These are phyloP conservation scores for Mycena kentingensis DNA, from an alignment of 768 basidiomycete species.

Conservation along the genomic window DNA sequence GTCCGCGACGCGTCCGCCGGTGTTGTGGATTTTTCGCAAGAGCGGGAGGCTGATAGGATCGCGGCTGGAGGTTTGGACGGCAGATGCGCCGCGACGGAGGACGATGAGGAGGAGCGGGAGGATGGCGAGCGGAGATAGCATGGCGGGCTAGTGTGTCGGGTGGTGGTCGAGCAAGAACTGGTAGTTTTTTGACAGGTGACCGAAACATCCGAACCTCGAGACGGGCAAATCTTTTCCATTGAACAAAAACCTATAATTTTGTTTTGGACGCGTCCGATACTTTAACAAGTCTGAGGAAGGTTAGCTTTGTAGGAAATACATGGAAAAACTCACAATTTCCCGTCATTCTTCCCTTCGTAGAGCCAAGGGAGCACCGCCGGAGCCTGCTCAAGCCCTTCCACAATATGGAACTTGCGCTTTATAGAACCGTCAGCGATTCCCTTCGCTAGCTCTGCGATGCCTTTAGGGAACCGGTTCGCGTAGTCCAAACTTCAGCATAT, in stretches of 20 bases:
- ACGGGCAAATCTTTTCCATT: no score
- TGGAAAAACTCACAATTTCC: constrained; percentile 71
- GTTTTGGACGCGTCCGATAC: constrained; percentile 48
- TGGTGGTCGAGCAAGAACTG: neutral
- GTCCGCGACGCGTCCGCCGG: neutral
- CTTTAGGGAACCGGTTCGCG: constrained; percentile 55
- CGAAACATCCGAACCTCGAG: no score
- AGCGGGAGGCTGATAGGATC: neutral
- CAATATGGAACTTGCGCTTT: constrained; percentile 78
- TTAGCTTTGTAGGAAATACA: no score
- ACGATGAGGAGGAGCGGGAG: no score
- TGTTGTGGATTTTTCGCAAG: neutral
- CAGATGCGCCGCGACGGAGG: no score
- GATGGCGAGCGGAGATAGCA: constrained; percentile 1
- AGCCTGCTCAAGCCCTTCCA: constrained; percentile 74
- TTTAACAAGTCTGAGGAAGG: constrained; percentile 51
- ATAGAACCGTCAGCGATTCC: constrained; percentile 70
- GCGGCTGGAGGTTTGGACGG: neutral
- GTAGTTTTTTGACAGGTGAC: no score
- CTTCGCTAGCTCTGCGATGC: constrained; percentile 54
- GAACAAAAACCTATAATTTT: constrained; percentile 37
- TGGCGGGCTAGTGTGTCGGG: neutral
- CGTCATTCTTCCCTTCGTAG: constrained; percentile 76
- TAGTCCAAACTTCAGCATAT: constrained; percentile 70
- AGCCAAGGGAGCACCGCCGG: constrained; percentile 70